phyloP scores from a whole-genome alignment of 179 eudicot genomes.

The Drosera spatulata region DNA sequence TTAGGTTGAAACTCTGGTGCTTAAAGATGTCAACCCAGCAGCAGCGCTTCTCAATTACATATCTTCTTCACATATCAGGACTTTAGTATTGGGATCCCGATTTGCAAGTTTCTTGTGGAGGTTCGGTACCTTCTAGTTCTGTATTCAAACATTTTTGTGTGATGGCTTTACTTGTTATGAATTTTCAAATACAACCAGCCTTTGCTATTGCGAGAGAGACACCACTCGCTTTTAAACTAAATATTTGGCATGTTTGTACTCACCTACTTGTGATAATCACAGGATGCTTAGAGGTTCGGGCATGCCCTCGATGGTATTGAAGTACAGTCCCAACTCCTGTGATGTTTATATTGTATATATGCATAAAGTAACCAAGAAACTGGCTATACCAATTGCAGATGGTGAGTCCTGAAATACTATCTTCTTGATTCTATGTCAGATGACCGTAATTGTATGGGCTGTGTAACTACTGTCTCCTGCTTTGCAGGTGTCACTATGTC shows the following conservation, averaged over 20 bases:
- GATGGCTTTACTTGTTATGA: background rate
- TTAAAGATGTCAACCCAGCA: slow-evolving; percentile 60
- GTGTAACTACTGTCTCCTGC: background rate
- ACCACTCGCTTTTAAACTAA: no score
- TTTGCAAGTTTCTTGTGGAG: slow-evolving; percentile 34
- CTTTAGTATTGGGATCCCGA: slow-evolving; percentile 68
- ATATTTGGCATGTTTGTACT: no score
- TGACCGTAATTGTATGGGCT: no score
- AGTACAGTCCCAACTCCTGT: slow-evolving; percentile 51
- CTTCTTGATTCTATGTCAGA: no score
- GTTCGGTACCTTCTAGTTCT: slow-evolving; percentile 15
- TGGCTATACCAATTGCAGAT: slow-evolving; percentile 12
- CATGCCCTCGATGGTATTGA: slow-evolving; percentile 49
- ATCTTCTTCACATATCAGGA: slow-evolving; percentile 27
- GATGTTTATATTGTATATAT: slow-evolving; percentile 47
- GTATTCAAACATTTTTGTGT: background rate
- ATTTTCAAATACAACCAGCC: no score
- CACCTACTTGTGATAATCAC: slow-evolving; percentile 1
- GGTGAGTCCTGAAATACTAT: no score
- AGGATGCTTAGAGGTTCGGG: slow-evolving; percentile 48
- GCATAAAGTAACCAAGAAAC: slow-evolving; percentile 37
- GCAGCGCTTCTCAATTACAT: slow-evolving; percentile 42
- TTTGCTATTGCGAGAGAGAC: no score
- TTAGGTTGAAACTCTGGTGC: slow-evolving; percentile 50
- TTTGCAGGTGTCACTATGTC: slow-evolving; percentile 2